Evolutionary conservation across 2,329 filamentous ascomycete species (phyloP), one percentile per base, ranked within the genome.

Genomic region (Talaromyces sp.): DNA sequence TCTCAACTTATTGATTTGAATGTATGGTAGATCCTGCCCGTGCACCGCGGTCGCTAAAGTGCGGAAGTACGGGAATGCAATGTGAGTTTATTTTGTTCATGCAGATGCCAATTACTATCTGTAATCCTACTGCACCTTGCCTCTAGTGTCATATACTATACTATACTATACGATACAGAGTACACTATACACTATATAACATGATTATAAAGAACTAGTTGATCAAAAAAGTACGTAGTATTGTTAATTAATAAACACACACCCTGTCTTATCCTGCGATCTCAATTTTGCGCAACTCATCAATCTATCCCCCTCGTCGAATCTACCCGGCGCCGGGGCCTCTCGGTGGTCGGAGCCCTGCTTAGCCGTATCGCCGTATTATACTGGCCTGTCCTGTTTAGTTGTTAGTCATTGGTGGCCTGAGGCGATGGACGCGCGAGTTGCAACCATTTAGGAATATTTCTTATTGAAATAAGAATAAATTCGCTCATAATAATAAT

Each of bases 31-130:
- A 59, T 59, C 57, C 32, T 59, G 50, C 57, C 57, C 57, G 51
- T 59, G 57, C 57, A 59, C 51, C 43, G n/a, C 38, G 38, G 56
- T 58, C 35, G 31, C 38, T 57, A 50, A 48, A 32, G 26, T 57
- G 54, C 54, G 54, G 54, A 60, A 60, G 57, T n/a, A 62, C 61
- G 59, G 59, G 59, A 61, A 64, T 65, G 63, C 63, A 65, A 65
- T 65, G 63, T 56, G 62, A 64, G 63, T 61, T 65, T 65, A 65
- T 61, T 64, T 63, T 41, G 31, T 51, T 62, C 56, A 48, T 46
- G 41, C 59, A 61, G 27, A 29, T 29, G 27, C 27, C 27, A 29
- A 29, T 29, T 29, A n/a, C n/a, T 27, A 29, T 53, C 35, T 38
- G 35, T 38, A n/a, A 38, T 38, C 35, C 35, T 46, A 10, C 21